Percentiles rank a stretch among this genome's conserved stretches.
Evolutionary conservation across 352 stramenopile genomes (phyloP).

Genomic region (Pythium myriotylum): DNA sequence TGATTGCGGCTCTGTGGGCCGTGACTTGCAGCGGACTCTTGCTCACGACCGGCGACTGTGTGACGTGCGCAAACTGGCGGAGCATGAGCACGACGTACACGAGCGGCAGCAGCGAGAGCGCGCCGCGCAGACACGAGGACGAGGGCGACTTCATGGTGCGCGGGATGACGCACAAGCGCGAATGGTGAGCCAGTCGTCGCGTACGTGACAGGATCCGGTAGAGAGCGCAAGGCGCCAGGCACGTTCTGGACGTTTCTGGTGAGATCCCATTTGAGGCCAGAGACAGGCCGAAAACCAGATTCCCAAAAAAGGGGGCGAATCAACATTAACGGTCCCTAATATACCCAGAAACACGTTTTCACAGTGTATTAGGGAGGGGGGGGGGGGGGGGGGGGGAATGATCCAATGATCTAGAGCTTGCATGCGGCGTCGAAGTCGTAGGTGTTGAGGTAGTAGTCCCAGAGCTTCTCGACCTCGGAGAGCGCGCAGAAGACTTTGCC

Average conservation of each 20-base stretch:
- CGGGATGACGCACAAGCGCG: too few species aligned
- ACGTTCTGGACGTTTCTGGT: not conserved
- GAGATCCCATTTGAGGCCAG: not conserved
- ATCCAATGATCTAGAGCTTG: slow-evolving; percentile 19
- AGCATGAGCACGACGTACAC: slow-evolving; percentile 5
- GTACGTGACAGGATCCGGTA: too few species aligned
- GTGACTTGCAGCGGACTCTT: not conserved
- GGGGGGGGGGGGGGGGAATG: too few species aligned
- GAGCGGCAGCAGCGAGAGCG: not conserved
- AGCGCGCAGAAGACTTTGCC: slow-evolving; percentile 28
- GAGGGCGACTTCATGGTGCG: not conserved
- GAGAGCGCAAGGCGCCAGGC: not conserved
- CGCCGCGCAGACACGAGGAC: not conserved
- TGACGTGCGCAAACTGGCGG: not conserved
- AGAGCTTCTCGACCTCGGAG: slow-evolving; percentile 25
- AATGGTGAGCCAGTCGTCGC: too few species aligned
- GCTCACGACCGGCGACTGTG: not conserved
- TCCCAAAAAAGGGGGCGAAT: not conserved
- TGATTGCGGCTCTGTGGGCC: not conserved
- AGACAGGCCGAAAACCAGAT: not conserved
- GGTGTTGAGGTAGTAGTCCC: slow-evolving; percentile 22
- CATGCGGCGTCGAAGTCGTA: slow-evolving; percentile 30
- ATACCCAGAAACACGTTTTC: too few species aligned
- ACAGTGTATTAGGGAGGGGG: too few species aligned
- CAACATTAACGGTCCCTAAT: too few species aligned